A percentile compares a stretch with the other conserved stretches of the same genome.
Conservation (phyloP, 1,139 yeast species). For the Magnusiomyces magnusii region DNA sequence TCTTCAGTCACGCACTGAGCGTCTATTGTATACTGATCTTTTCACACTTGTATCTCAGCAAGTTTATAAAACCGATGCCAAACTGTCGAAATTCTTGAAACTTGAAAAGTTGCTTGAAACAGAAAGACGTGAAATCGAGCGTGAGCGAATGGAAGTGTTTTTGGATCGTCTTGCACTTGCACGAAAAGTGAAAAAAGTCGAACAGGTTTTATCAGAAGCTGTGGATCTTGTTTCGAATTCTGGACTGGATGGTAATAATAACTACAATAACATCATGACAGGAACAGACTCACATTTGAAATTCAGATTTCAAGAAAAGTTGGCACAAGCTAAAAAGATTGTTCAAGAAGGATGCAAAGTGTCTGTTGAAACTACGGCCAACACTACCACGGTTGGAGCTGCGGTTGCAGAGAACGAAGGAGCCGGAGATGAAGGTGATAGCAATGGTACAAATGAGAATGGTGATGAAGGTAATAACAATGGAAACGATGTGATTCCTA, state of each 20-base stretch:
- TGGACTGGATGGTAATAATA: conserved; percentile 16
- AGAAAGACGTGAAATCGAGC: conserved; percentile 65
- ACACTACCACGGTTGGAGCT: conserved; percentile 10
- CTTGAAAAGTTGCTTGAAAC: conserved; percentile 73
- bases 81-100: conserved; percentile 58
- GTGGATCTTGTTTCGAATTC: conserved; percentile 27
- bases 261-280: background rate
- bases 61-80: conserved; percentile 66
- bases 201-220: conserved; percentile 43
- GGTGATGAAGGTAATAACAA: background rate
- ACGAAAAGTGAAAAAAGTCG: conserved; percentile 48
- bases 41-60: conserved; percentile 70
- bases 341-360: conserved; percentile 20
- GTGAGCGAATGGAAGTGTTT: conserved; percentile 75
- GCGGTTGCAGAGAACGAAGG: conserved; percentile 13
- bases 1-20: conserved; percentile 74
- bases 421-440: conserved; percentile 3
- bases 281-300: background rate
- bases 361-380: conserved; percentile 14
- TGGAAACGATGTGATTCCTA: conserved; percentile 44
- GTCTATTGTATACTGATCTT: conserved; percentile 44
- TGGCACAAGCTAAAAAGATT: conserved; percentile 24
- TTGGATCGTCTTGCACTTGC: conserved; percentile 70
- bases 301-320: background rate
- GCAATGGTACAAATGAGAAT: background rate